Evolutionary conservation across 2,329 filamentous ascomycete species (phyloP).

Genomic region (Cytospora schulzeri): DNA sequence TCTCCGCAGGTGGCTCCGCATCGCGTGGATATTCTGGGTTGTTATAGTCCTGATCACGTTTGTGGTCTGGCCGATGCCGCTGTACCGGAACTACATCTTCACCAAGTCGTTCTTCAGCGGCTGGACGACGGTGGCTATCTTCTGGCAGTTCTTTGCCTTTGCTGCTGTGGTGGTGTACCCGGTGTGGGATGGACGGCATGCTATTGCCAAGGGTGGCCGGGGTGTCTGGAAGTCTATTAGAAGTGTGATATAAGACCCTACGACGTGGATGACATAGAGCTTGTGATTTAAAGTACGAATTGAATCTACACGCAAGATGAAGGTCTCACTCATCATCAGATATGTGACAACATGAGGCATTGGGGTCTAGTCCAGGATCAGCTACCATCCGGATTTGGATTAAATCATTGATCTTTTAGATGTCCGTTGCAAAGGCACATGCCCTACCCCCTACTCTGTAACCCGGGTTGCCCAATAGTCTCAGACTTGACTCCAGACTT

Average conservation of each 20-base stretch:
- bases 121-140: constrained; percentile 47
- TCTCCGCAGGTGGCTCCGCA: constrained; percentile 41
- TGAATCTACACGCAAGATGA: background rate
- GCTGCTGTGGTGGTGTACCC: constrained; percentile 49
- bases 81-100: constrained; percentile 53
- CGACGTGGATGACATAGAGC: too few species aligned
- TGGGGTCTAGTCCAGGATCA: background rate
- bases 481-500: too few species aligned
- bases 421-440: too few species aligned
- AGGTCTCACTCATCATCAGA: too few species aligned
- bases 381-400: too few species aligned
- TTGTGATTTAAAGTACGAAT: background rate
- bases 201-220: constrained; percentile 36
- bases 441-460: too few species aligned
- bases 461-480: too few species aligned
- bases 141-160: constrained; percentile 52
- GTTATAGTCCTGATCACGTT: constrained; percentile 48
- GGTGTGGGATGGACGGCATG: constrained; percentile 48
- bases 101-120: constrained; percentile 48
- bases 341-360: too few species aligned
- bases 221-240: constrained; percentile 27
- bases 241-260: background rate
- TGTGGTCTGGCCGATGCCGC: constrained; percentile 51
- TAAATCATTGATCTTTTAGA: too few species aligned
- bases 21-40: constrained; percentile 44